Evolutionary conservation across 441 rosid species (phyloP), one percentile per base, ranked within the genome.

Genomic region (Bocquillonia castaneifolia): DNA sequence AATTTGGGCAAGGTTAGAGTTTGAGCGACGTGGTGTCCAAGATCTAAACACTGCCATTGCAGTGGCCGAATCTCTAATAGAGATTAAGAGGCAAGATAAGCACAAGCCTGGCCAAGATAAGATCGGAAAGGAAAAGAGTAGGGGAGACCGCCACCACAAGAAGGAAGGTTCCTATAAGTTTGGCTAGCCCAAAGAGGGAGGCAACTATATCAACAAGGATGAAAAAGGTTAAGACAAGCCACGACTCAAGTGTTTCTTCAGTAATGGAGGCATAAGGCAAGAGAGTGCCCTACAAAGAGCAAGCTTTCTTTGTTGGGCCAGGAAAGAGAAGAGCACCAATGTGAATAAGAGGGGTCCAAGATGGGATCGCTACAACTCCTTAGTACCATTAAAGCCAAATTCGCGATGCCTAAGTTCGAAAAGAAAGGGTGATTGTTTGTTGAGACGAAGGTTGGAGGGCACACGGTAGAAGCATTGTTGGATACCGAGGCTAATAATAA

Each of bases 11-110:
- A 20, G 15, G 12, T 20, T 52, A 29, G 56, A 52, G 29, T 2
- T 20, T 1, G 17, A 55, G n/a, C 31, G 59, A 5, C 15, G 18
- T 26, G 37, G n/a, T 14, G 20, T 17, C 6, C 50, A 45, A 45
- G 50, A 45, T 45, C 50, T 45, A 40, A 48, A 20, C 20, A 39
- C 0, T 29, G 12, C 22, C 52, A 47, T 9, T 61, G 13, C 54
- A 69, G 61, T 81, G 78, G 9, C 47, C 15, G 47, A 42, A 13
- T 42, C 15, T 2, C 47, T 42, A 5, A 42, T 42, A 6, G 47
- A 42, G 47, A 5, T 42, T 12, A 42, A 6, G 15, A 42, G 15
- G 12, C 47, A 7, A 2, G 15, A 42, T 2, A 42, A 42, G 12
- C 40, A 12, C 47, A 42, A 42, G 47, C 12, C 13, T 10, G 10